Percentiles rank a stretch among this genome's conserved stretches.
Evolutionary conservation across 73 alveolate genomes (phyloP).

Genomic region (Symbiodinium natans): DNA sequence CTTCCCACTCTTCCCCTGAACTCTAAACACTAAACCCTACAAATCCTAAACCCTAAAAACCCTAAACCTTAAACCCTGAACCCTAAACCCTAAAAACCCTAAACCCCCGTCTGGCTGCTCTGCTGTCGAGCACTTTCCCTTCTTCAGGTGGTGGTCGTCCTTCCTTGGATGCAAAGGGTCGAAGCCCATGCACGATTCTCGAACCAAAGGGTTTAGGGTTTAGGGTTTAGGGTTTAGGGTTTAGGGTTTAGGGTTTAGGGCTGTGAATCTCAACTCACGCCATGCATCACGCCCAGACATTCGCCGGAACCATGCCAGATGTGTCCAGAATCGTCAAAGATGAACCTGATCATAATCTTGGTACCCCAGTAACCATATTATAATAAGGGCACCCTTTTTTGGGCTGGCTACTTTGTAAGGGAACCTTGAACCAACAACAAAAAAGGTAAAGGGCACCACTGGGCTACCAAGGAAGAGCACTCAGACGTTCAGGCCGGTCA

Average conservation of each 20-base stretch:
- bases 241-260: not conserved
- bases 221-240: not conserved
- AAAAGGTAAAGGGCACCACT: too few relatives aligned
- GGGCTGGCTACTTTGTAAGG: too few relatives aligned
- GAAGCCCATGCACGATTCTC: not conserved
- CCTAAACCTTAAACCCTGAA: not conserved
- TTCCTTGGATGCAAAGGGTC: not conserved
- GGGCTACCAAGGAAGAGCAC: too few relatives aligned
- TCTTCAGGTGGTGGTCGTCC: conserved; percentile 36
- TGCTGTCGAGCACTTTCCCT: conserved; percentile 43
- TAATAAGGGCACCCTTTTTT: too few relatives aligned
- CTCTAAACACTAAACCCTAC: too few relatives aligned
- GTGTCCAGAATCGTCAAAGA: conserved; percentile 57
- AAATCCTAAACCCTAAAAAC: too few relatives aligned
- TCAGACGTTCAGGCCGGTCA: not conserved
- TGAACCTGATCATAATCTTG: conserved; percentile 5
- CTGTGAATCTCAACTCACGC: not conserved
- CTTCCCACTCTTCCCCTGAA: too few relatives aligned
- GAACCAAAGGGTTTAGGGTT: too few relatives aligned
- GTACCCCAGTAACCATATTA: too few relatives aligned
- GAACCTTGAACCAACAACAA: too few relatives aligned
- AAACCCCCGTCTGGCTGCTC: not conserved
- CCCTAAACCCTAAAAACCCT: not conserved
- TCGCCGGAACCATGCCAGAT: conserved; percentile 82
- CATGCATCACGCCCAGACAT: conserved; percentile 34